Conservation (phyloP, 2,329 filamentous ascomycete genomes). For the Aspergillus latus region DNA sequence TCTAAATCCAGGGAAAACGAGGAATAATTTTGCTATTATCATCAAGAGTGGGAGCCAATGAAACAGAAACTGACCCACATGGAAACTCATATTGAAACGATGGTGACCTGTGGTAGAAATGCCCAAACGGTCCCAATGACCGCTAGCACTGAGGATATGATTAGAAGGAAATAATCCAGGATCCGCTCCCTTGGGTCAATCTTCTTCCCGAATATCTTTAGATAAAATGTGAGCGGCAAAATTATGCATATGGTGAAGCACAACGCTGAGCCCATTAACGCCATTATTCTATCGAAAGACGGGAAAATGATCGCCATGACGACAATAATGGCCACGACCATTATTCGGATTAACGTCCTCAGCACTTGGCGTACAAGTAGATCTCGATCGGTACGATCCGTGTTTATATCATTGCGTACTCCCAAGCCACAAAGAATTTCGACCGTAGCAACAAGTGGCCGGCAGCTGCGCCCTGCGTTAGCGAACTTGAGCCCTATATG, state of each 20-base stretch:
- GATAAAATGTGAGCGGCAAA: conserved; percentile 81
- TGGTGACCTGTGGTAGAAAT: conserved; percentile 74
- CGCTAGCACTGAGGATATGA: conserved; percentile 68
- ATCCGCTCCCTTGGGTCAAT: conserved; percentile 64
- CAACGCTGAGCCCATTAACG: conserved; percentile 81
- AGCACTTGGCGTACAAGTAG: conserved; percentile 57
- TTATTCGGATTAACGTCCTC: conserved; percentile 63
- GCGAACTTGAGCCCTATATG: conserved; percentile 1
- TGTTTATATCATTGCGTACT: conserved; percentile 40
- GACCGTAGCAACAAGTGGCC: conserved; percentile 80
- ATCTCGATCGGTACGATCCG: conserved; percentile 27
- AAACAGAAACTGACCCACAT: background rate
- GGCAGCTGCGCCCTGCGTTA: conserved; percentile 52
- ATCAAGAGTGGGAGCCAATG: conserved; percentile 41
- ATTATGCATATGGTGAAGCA: conserved; percentile 96
- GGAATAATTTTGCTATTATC: conserved; percentile 90
- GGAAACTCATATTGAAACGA: conserved; percentile 50
- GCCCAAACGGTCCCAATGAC: conserved; percentile 81
- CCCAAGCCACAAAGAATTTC: conserved; percentile 80
- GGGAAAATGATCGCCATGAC: conserved; percentile 72
- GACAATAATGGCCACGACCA: conserved; percentile 70
- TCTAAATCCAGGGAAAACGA: conserved; percentile 68
- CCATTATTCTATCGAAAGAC: conserved; percentile 86
- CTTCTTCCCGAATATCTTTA: conserved; percentile 81
- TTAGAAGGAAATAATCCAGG: conserved; percentile 67